Evolutionary conservation across 2,329 filamentous ascomycete species (phyloP).

Genomic region (Lachnellula cervina): DNA sequence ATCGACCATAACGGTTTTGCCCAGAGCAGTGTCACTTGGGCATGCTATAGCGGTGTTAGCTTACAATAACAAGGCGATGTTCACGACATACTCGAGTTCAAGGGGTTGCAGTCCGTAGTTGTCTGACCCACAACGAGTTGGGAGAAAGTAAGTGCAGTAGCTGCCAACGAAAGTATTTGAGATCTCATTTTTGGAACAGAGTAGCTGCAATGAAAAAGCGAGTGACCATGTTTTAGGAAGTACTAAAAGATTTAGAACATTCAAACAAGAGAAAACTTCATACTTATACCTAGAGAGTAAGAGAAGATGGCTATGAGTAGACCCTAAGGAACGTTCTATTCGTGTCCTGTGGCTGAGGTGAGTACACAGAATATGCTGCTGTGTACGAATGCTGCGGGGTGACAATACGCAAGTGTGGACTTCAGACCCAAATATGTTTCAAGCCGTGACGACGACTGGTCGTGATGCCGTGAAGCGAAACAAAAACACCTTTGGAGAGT

Average conservation of each 20-base stretch:
- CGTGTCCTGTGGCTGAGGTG: slow-evolving; percentile 2
- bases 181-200: slow-evolving; percentile 4
- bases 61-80: background rate
- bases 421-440: background rate
- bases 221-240: background rate
- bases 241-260: background rate
- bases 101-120: slow-evolving; percentile 68
- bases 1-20: slow-evolving; percentile 53
- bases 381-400: slow-evolving; percentile 7
- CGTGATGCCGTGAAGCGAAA: background rate
- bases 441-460: background rate
- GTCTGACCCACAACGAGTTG: slow-evolving; percentile 63
- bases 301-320: background rate
- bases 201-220: background rate
- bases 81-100: slow-evolving; percentile 40
- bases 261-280: background rate
- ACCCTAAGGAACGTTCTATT: background rate
- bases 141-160: slow-evolving; percentile 9
- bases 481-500: background rate
- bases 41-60: slow-evolving; percentile 41
- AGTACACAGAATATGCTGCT: background rate
- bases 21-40: slow-evolving; percentile 66
- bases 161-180: slow-evolving; percentile 7
- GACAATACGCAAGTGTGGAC: background rate
- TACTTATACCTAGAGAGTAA: background rate